A percentile compares a stretch with the other conserved stretches of the same genome.
Conservation (phyloP, 2,329 filamentous ascomycete genomes). For the Aureobasidium sp. region DNA sequence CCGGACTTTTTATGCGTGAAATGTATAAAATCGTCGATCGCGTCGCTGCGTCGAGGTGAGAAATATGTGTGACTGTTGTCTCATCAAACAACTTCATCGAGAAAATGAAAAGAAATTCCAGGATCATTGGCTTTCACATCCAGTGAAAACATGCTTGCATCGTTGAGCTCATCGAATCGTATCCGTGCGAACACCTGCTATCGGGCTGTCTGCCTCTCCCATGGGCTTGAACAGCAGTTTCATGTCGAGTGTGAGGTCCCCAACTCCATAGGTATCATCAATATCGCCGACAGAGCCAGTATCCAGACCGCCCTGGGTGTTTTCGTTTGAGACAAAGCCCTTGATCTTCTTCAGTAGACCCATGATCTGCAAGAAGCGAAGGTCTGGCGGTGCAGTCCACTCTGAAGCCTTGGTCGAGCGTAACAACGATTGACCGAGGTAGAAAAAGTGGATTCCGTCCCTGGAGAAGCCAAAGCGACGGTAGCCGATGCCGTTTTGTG, state of each 20-base stretch:
- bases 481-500: conserved; percentile 45
- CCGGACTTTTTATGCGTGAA: conserved; percentile 8
- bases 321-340: conserved; percentile 55
- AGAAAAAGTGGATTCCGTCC: conserved; percentile 68
- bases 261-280: conserved; percentile 58
- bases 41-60: background rate
- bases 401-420: conserved; percentile 44
- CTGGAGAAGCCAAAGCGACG: conserved; percentile 62
- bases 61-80: conserved; percentile 9
- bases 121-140: background rate
- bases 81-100: conserved; percentile 12
- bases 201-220: conserved; percentile 30
- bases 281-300: conserved; percentile 63
- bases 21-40: background rate
- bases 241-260: conserved; percentile 63
- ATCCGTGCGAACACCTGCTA: conserved; percentile 27
- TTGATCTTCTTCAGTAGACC: conserved; percentile 54
- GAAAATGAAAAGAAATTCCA: background rate
- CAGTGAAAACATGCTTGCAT: conserved; percentile 3
- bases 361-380: conserved; percentile 54
- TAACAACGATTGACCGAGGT: conserved; percentile 60
- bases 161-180: conserved; percentile 9
- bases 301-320: conserved; percentile 58
- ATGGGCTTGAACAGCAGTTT: conserved; percentile 61
- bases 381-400: conserved; percentile 50